phyloP scores from a whole-genome alignment of 257 asterid species.

The Solanum chiquidenum region DNA sequence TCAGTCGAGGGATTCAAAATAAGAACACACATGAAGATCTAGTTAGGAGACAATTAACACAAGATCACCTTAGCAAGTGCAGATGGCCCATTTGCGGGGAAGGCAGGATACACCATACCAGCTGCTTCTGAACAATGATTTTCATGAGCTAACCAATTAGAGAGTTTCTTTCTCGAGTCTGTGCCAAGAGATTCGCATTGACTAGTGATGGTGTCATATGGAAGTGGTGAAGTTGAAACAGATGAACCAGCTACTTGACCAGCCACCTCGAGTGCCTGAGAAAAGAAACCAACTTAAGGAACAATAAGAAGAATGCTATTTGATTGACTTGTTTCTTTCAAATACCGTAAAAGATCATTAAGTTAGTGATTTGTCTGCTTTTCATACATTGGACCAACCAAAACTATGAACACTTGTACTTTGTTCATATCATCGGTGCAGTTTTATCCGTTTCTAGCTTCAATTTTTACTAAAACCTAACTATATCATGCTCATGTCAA shows the following conservation, averaged over 20 bases:
- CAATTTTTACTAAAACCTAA: neutral
- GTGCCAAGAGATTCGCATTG: conserved; percentile 86
- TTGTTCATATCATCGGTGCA: neutral
- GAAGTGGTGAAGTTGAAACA: conserved; percentile 88
- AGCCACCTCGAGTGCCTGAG: conserved; percentile 96
- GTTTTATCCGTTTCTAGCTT: neutral
- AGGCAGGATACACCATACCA: conserved; percentile 16
- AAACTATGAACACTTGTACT: neutral
- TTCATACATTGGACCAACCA: neutral
- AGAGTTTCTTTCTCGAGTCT: conserved; percentile 87
- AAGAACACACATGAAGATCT: neutral
- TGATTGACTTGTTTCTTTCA: neutral
- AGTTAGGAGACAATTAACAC: neutral
- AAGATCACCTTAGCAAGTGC: conserved; percentile 43
- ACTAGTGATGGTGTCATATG: conserved; percentile 73
- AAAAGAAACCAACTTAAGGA: conserved; percentile 1
- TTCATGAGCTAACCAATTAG: conserved; percentile 74
- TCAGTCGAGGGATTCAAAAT: neutral
- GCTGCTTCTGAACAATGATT: conserved; percentile 16
- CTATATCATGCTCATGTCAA: neutral
- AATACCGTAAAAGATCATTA: neutral
- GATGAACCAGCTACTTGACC: conserved; percentile 97
- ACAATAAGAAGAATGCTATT: neutral
- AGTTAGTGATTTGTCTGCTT: neutral
- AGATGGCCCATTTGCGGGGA: conserved; percentile 30